These are phyloP conservation scores for Asterella californica DNA, from an alignment of 225 moss, liverwort and hornwort species.

Conservation along the genomic window DNA sequence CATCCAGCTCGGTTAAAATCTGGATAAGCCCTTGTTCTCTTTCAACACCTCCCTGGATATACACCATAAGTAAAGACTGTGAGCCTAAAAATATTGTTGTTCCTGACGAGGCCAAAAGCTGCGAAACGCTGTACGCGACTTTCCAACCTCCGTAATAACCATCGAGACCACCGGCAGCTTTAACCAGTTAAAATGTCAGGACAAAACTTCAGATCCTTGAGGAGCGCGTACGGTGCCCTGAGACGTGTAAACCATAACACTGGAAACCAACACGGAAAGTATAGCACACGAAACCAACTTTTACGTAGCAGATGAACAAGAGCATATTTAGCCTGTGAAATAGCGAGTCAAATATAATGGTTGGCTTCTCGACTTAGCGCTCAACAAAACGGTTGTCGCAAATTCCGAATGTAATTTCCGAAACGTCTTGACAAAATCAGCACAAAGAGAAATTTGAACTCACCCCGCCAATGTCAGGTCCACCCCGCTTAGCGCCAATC, in stretches of 20 bases:
- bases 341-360: too few relatives aligned
- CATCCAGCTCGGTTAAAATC: conserved; percentile 99
- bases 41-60: conserved; percentile 89
- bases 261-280: not conserved
- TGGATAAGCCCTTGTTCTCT: conserved; percentile 98
- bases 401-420: too few relatives aligned
- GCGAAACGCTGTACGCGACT: not conserved
- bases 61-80: not conserved
- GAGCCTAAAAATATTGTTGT: not conserved
- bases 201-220: not conserved
- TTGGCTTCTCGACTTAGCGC: too few relatives aligned
- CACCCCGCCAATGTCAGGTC: conserved; percentile 98
- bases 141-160: not conserved
- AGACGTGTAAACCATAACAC: not conserved
- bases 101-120: not conserved
- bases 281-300: not conserved
- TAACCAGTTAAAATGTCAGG: not conserved
- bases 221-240: not conserved
- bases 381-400: too few relatives aligned
- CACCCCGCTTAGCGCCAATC: conserved; percentile 99
- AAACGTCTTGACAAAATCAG: not conserved
- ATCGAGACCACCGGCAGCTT: not conserved
- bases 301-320: not conserved
- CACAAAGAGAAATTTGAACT: conserved; percentile 14
- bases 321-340: not conserved